Conservation (phyloP, 257 asterid genomes). For the Orobanche coerulescens region DNA sequence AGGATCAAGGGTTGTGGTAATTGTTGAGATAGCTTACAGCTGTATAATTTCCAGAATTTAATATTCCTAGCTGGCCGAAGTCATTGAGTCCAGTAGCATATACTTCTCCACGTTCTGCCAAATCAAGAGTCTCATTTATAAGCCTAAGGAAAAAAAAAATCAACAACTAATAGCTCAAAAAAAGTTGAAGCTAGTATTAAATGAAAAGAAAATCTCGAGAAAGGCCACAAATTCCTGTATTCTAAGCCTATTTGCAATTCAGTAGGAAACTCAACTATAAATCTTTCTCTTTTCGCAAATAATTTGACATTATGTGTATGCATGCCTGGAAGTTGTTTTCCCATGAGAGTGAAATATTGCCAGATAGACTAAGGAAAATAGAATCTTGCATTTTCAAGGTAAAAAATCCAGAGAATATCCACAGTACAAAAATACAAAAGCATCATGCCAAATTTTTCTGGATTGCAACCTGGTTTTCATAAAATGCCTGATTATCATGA, state of each 20-base stretch:
- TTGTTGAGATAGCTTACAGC: slow-evolving; percentile 55
- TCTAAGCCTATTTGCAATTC: not conserved
- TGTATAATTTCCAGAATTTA: slow-evolving; percentile 48
- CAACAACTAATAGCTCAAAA: not conserved
- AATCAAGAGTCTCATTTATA: slow-evolving; percentile 25
- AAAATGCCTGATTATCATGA: not conserved
- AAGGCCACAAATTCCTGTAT: not conserved
- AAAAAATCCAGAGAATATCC: not conserved
- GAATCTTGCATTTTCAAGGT: not conserved
- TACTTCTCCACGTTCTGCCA: slow-evolving; percentile 76
- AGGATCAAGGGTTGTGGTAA: not conserved
- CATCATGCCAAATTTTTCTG: not conserved
- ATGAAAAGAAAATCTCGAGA: slow-evolving; percentile 5
- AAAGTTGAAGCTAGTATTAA: not conserved
- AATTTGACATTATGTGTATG: not conserved
- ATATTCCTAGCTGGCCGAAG: slow-evolving; percentile 84
- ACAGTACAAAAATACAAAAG: not conserved
- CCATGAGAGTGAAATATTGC: not conserved
- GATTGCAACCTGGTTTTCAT: not conserved
- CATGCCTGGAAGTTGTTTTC: not conserved
- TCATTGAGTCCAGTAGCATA: slow-evolving; percentile 94
- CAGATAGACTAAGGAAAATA: not conserved
- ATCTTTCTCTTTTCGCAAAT: not conserved
- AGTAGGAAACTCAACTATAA: not conserved
- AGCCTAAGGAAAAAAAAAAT: slow-evolving; percentile 24